These are phyloP conservation scores for Penicillium sclerotigenum DNA, from an alignment of 2,329 filamentous ascomycete species.

Conservation along the genomic window DNA sequence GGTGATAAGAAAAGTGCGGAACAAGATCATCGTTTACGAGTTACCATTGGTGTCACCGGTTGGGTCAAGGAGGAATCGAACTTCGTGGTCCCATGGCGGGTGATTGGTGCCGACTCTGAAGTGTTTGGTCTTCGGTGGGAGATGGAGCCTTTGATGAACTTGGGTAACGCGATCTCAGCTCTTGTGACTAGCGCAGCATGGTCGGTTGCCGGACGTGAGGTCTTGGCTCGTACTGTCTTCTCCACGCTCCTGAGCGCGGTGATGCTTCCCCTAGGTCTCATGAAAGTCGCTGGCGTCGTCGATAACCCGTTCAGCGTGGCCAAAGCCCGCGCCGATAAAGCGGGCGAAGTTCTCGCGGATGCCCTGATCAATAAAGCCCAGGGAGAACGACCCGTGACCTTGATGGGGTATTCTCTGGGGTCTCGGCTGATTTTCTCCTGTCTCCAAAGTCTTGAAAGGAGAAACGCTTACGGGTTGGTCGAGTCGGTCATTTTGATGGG, in stretches of 20 bases:
- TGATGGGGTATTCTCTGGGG: constrained; percentile 79
- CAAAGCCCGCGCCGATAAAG: constrained; percentile 73
- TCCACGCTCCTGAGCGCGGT: constrained; percentile 63
- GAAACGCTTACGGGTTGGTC: constrained; percentile 76
- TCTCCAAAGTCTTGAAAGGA: constrained; percentile 69
- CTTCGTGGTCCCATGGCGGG: constrained; percentile 73
- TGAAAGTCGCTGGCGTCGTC: constrained; percentile 65
- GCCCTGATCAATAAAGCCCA: constrained; percentile 78
- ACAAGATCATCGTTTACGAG: constrained; percentile 66
- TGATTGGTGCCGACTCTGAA: constrained; percentile 69
- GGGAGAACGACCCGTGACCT: constrained; percentile 74
- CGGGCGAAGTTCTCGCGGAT: constrained; percentile 74
- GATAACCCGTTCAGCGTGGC: constrained; percentile 82
- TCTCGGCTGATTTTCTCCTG: constrained; percentile 81
- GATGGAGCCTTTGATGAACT: constrained; percentile 68
- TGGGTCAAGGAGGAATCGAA: constrained; percentile 73
- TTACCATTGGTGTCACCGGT: constrained; percentile 80
- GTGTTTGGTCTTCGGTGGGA: constrained; percentile 84
- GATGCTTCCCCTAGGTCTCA: constrained; percentile 65
- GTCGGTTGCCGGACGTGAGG: constrained; percentile 66
- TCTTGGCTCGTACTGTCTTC: constrained; percentile 69
- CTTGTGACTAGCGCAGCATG: constrained; percentile 80
- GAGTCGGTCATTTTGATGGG: constrained; percentile 83
- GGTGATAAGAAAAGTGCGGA: constrained; percentile 39
- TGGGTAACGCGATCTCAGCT: constrained; percentile 73